A percentile compares a stretch with the other conserved stretches of the same genome.
Conservation (phyloP, 495 filamentous ascomycete species). For the Neurospora sp. region DNA sequence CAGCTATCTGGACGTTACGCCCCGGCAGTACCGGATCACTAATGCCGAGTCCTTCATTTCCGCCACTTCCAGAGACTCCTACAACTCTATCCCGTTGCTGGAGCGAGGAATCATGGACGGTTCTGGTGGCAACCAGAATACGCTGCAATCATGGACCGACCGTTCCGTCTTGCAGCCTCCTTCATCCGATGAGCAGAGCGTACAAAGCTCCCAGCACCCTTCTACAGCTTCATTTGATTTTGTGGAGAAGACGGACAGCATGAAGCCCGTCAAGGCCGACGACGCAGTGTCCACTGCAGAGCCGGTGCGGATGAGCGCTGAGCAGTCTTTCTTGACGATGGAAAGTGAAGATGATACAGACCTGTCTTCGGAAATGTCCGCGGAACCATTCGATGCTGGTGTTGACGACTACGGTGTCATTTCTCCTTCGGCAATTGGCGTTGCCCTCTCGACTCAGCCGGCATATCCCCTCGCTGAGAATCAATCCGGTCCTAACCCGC, state of each 20-base stretch:
- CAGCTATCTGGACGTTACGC: constrained; percentile 15
- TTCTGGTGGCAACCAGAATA: constrained; percentile 26
- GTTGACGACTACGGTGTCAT: constrained; percentile 31
- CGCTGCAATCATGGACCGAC: constrained; percentile 33
- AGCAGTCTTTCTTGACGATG: constrained; percentile 55
- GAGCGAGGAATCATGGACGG: constrained; percentile 61
- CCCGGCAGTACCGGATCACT: constrained; percentile 11
- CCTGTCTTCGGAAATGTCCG: constrained; percentile 70
- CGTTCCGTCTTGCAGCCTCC: constrained; percentile 34
- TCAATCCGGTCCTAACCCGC: constrained; percentile 40
- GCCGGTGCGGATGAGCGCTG: constrained; percentile 16
- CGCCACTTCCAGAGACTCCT: constrained; percentile 47
- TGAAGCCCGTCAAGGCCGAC: constrained; percentile 25
- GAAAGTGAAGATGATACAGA: constrained; percentile 64
- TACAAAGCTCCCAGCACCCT: constrained; percentile 25
- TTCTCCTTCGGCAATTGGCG: constrained; percentile 24
- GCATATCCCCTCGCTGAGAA: constrained; percentile 50
- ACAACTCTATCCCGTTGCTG: constrained; percentile 66
- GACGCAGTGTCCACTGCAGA: constrained; percentile 10
- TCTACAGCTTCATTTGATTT: constrained; percentile 33
- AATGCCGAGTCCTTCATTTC: constrained; percentile 37
- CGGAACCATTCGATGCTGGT: constrained; percentile 46
- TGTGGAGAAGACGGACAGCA: constrained; percentile 34
- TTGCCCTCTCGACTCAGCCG: constrained; percentile 41
- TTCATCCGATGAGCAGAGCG: constrained; percentile 19